Conservation (phyloP, 805 yeast genomes). For the Candida succiphila region DNA sequence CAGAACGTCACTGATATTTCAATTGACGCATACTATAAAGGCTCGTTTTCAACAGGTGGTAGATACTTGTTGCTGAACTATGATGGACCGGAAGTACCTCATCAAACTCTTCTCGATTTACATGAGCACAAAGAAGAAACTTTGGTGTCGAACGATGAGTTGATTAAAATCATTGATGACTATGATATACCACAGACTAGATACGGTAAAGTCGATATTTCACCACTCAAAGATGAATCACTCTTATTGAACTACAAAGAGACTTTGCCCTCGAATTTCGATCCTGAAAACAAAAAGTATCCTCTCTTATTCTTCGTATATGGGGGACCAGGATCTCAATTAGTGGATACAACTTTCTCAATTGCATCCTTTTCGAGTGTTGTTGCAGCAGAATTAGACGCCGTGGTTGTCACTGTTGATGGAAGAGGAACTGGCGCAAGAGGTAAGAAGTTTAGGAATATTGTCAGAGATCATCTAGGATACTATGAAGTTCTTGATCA, state of each 20-base stretch:
- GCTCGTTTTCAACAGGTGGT: slow-evolving; percentile 72
- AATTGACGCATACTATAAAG: slow-evolving; percentile 56
- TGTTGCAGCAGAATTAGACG: slow-evolving; percentile 65
- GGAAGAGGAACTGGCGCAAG: slow-evolving; percentile 95
- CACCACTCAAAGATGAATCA: slow-evolving; percentile 32
- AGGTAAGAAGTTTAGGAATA: slow-evolving; percentile 66
- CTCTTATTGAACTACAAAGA: slow-evolving; percentile 52
- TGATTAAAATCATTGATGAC: slow-evolving; percentile 26
- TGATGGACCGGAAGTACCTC: slow-evolving; percentile 72
- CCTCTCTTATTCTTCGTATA: slow-evolving; percentile 87
- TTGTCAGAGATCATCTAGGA: slow-evolving; percentile 79
- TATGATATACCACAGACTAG: slow-evolving; percentile 49
- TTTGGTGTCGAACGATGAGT: slow-evolving; percentile 36
- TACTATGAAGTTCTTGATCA: slow-evolving; percentile 79
- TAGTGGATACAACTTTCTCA: slow-evolving; percentile 52
- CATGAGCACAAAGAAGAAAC: slow-evolving; percentile 27
- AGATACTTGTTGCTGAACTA: slow-evolving; percentile 64
- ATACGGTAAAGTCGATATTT: slow-evolving; percentile 42
- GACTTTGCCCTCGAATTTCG: slow-evolving; percentile 67
- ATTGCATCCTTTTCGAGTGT: slow-evolving; percentile 61
- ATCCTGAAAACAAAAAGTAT: slow-evolving; percentile 44
- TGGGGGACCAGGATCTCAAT: slow-evolving; percentile 94
- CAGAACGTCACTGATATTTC: slow-evolving; percentile 39
- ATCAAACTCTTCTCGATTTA: slow-evolving; percentile 60
- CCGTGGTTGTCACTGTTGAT: slow-evolving; percentile 89